Percentiles rank a stretch among this genome's conserved stretches.
Evolutionary conservation across 768 basidiomycete species (phyloP).

Genomic region (Artomyces pyxidatus): DNA sequence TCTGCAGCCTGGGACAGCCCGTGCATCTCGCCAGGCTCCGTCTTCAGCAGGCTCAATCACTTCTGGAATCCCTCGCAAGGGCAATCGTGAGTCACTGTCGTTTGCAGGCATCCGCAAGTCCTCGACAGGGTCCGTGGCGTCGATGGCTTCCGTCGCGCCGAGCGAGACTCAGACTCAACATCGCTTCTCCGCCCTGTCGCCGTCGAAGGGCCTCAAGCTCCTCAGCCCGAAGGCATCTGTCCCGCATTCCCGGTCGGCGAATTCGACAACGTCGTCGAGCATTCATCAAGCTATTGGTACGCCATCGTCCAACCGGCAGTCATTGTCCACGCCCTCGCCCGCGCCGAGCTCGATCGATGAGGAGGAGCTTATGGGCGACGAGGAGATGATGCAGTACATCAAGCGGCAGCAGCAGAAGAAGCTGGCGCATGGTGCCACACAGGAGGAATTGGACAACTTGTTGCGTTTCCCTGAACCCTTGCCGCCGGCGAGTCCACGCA

Average conservation of each 20-base stretch:
- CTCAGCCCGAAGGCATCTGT: conserved; percentile 72
- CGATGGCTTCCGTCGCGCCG: conserved; percentile 45
- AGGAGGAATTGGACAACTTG: conserved; percentile 81
- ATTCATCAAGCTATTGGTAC: conserved; percentile 46
- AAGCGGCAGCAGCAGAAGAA: conserved; percentile 85
- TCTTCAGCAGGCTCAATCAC: conserved; percentile 35
- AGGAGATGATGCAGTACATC: conserved; percentile 96
- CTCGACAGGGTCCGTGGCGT: conserved; percentile 74
- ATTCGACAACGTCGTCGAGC: conserved; percentile 40
- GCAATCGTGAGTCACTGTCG: conserved; percentile 72
- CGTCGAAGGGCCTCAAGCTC: conserved; percentile 76
- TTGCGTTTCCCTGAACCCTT: conserved; percentile 90
- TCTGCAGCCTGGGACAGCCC: conserved; percentile 34
- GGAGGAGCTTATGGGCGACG: conserved; percentile 83
- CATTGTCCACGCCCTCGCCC: conserved; percentile 80
- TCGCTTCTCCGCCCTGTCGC: conserved; percentile 77
- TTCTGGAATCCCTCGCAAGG: conserved; percentile 48
- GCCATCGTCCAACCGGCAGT: conserved; percentile 66
- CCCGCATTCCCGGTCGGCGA: conserved; percentile 47
- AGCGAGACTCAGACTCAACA: conserved; percentile 38
- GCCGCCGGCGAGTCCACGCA: conserved; percentile 53
- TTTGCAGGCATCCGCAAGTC: conserved; percentile 74
- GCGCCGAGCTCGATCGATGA: conserved; percentile 72
- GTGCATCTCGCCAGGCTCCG: conserved; percentile 59
- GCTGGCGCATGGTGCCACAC: conserved; percentile 71